Percentiles rank a stretch among this genome's conserved stretches.
Evolutionary conservation across 306 rosid species (phyloP).

Genomic region (Begonia peltatifolia): DNA sequence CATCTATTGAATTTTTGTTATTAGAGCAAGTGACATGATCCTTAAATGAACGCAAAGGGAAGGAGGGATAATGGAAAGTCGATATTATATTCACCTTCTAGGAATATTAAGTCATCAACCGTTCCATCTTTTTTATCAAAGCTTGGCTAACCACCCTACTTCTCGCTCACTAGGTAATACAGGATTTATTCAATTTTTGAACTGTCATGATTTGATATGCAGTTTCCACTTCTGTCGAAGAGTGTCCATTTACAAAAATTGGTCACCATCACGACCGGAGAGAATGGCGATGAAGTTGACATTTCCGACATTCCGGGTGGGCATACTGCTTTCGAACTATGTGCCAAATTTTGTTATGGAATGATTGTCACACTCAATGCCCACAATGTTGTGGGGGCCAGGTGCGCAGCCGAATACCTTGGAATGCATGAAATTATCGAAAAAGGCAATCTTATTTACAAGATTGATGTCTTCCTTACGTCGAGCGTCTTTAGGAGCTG

Average conservation of each 20-base stretch:
- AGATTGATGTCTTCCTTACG: conserved; percentile 83
- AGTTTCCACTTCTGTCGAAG: conserved; percentile 97
- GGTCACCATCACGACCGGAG: conserved; percentile 46
- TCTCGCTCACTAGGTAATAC: too few relatives aligned
- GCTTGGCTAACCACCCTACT: too few relatives aligned
- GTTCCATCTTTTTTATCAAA: too few relatives aligned
- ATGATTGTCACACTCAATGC: conserved; percentile 93
- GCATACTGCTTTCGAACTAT: conserved; percentile 70
- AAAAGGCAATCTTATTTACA: conserved; percentile 90
- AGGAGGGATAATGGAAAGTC: too few relatives aligned
- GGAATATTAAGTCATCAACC: too few relatives aligned
- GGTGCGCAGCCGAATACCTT: conserved; percentile 90
- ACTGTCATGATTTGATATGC: conserved; percentile 12
- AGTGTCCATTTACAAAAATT: conserved; percentile 66
- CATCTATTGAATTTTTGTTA: too few relatives aligned
- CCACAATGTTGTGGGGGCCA: conserved; percentile 56
- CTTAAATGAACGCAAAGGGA: too few relatives aligned
- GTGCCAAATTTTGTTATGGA: conserved; percentile 94
- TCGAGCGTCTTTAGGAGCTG: conserved; percentile 88
- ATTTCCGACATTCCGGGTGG: conserved; percentile 88
- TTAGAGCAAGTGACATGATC: too few relatives aligned
- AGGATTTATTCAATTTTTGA: too few relatives aligned
- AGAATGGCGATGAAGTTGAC: conserved; percentile 41
- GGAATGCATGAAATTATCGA: conserved; percentile 79
- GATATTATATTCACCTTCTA: too few relatives aligned